These are phyloP conservation scores for Mycena leptocephala DNA, from an alignment of 768 basidiomycete genomes.

Conservation along the genomic window DNA sequence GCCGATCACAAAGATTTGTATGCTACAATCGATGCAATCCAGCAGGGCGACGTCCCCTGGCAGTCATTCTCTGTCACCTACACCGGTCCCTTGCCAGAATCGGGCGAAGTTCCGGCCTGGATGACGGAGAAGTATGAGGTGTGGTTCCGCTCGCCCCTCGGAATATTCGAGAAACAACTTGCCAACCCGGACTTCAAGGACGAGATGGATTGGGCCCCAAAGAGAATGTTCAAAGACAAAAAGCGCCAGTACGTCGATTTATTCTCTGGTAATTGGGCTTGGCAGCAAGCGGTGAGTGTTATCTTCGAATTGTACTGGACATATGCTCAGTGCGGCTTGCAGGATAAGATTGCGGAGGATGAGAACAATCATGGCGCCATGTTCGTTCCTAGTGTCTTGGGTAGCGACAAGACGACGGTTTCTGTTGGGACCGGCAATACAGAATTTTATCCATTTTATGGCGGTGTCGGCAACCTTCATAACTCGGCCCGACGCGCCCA, in stretches of 20 bases:
- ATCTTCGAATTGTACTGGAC: not conserved
- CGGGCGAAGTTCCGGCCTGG: constrained; percentile 40
- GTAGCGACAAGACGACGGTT: constrained; percentile 42
- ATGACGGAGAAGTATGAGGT: constrained; percentile 45
- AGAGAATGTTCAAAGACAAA: constrained; percentile 33
- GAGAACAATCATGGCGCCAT: constrained; percentile 28
- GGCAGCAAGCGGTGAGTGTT: constrained; percentile 38
- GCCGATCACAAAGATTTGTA: constrained; percentile 39
- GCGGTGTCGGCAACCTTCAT: no score
- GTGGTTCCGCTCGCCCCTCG: constrained; percentile 44
- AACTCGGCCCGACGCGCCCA: constrained; percentile 32
- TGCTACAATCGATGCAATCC: constrained; percentile 43
- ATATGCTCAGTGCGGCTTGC: not conserved
- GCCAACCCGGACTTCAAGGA: constrained; percentile 41
- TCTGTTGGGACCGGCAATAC: constrained; percentile 37
- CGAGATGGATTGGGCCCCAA: constrained; percentile 43
- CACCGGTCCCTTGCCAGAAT: constrained; percentile 34
- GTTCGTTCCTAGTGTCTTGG: constrained; percentile 36
- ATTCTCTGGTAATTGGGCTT: constrained; percentile 41
- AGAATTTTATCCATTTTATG: constrained; percentile 42
- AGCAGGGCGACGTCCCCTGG: constrained; percentile 47
- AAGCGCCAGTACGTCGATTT: constrained; percentile 34
- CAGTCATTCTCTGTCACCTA: constrained; percentile 42
- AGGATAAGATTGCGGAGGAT: constrained; percentile 34
- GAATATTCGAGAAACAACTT: constrained; percentile 38